A percentile compares a stretch with the other conserved stretches of the same genome.
These are phyloP conservation scores for Torulaspora gathmanii DNA, from an alignment of 805 yeast genomes.

Conservation along the genomic window DNA sequence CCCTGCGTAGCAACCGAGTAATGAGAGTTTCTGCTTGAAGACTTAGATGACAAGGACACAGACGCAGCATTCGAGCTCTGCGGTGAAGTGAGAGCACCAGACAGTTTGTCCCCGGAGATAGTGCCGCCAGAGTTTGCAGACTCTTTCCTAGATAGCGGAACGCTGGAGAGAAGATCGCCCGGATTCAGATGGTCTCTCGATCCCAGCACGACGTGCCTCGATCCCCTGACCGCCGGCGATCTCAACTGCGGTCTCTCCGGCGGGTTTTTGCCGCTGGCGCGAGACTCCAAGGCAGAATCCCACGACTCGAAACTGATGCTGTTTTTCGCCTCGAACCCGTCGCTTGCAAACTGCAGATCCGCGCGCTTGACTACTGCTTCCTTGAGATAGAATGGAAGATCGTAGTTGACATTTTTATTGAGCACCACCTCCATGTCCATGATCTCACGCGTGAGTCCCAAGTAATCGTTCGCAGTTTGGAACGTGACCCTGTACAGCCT, in stretches of 20 bases:
- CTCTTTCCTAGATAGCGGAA: constrained; percentile 53
- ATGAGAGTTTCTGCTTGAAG: constrained; percentile 4
- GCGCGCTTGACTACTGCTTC: constrained; percentile 51
- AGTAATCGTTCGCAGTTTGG: constrained; percentile 80
- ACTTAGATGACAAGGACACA: constrained; percentile 7
- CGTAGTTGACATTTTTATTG: constrained; percentile 46
- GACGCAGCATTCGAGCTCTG: constrained; percentile 2
- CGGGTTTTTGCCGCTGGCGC: background rate
- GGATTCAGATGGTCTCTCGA: constrained; percentile 63
- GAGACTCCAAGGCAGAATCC: constrained; percentile 9
- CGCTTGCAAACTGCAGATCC: constrained; percentile 16
- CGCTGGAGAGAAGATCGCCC: constrained; percentile 80
- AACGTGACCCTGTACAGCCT: constrained; percentile 86
- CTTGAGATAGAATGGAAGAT: constrained; percentile 60
- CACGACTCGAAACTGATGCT: constrained; percentile 3
- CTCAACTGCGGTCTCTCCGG: constrained; percentile 12
- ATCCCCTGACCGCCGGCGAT: constrained; percentile 20
- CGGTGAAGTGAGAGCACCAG: constrained; percentile 7
- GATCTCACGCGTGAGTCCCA: constrained; percentile 79
- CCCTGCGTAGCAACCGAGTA: constrained; percentile 2
- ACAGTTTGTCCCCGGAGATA: constrained; percentile 2
- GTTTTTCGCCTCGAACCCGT: constrained; percentile 1
- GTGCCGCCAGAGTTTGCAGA: constrained; percentile 4
- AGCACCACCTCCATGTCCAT: constrained; percentile 67
- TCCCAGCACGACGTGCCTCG: constrained; percentile 50